Conservation (phyloP, 1,284 basidiomycete species). For the Rhodotorula sp. region DNA sequence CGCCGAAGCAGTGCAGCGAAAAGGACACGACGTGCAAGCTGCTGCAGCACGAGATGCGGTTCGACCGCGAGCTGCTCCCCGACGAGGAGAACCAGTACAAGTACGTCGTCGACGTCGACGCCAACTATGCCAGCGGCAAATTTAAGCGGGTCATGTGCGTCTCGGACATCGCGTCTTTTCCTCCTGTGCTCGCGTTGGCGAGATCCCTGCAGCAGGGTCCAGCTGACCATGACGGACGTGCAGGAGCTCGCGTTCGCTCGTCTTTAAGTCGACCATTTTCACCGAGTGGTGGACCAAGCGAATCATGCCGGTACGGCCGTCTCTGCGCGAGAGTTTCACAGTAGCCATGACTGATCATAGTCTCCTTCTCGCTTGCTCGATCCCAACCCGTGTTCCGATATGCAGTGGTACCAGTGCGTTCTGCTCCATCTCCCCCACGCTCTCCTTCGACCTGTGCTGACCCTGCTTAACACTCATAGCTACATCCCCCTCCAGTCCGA, state of each 20-base stretch:
- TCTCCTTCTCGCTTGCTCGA: not conserved
- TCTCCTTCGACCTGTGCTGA: too few relatives aligned
- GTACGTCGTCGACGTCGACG: slow-evolving; percentile 47
- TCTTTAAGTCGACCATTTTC: slow-evolving; percentile 66
- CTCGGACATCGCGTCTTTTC: slow-evolving; percentile 54
- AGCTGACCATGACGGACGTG: slow-evolving; percentile 42
- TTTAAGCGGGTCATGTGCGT: slow-evolving; percentile 41
- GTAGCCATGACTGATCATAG: too few relatives aligned
- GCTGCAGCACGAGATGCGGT: slow-evolving; percentile 20
- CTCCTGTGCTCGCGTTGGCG: not conserved
- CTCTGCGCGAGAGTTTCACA: not conserved
- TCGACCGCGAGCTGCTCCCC: slow-evolving; percentile 4
- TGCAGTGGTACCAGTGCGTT: slow-evolving; percentile 46
- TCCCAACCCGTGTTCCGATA: not conserved
- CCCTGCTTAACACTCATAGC: not conserved
- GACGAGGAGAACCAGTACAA: slow-evolving; percentile 44
- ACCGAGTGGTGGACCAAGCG: slow-evolving; percentile 56
- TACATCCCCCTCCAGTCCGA: slow-evolving; percentile 53
- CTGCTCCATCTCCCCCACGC: not conserved
- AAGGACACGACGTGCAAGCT: slow-evolving; percentile 28
- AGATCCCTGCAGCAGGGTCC: not conserved
- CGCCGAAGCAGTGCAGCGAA: slow-evolving; percentile 28
- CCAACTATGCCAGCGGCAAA: slow-evolving; percentile 43
- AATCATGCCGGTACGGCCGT: slow-evolving; percentile 28
- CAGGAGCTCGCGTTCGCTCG: slow-evolving; percentile 63